Conservation (phyloP, 768 basidiomycete genomes). For the Tulasnella sp. region DNA sequence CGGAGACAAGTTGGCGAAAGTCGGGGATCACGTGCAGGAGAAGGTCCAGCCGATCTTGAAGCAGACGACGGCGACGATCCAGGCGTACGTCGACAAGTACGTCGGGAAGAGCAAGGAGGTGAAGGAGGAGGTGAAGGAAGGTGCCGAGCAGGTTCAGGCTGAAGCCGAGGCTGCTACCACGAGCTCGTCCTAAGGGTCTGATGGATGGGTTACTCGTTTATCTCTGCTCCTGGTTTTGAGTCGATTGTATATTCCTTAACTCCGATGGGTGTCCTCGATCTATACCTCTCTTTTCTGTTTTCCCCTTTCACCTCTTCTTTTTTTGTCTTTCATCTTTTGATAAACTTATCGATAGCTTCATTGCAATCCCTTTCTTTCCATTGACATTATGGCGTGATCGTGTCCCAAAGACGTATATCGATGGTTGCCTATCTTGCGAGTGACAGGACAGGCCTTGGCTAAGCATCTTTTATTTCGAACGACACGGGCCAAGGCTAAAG, state of each 20-base stretch:
- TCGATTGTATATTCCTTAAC: not conserved
- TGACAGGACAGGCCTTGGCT: not conserved
- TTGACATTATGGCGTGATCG: not conserved
- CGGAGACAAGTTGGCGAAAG: slow-evolving; percentile 48
- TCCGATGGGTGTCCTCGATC: not conserved
- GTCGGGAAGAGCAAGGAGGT: slow-evolving; percentile 7
- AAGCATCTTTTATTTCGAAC: not conserved
- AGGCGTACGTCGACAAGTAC: slow-evolving; percentile 7
- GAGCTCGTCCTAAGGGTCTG: not conserved
- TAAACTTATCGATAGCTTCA: not conserved
- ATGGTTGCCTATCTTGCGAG: not conserved
- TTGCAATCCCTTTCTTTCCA: not conserved
- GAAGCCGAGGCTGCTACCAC: not conserved
- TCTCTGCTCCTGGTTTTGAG: not conserved
- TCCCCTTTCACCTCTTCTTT: not conserved
- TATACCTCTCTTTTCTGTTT: not conserved
- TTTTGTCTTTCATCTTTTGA: not conserved
- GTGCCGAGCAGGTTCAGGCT: slow-evolving; percentile 14
- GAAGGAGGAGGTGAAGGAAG: slow-evolving; percentile 19
- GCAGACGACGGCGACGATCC: slow-evolving; percentile 1
- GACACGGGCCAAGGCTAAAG: not conserved
- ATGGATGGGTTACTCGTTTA: not conserved
- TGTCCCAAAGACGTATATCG: not conserved
- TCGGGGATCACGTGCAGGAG: slow-evolving; percentile 46
- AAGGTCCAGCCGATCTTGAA: slow-evolving; percentile 54